Conservation (phyloP, 345 rosid species). For the Conringia planisiliqua region DNA sequence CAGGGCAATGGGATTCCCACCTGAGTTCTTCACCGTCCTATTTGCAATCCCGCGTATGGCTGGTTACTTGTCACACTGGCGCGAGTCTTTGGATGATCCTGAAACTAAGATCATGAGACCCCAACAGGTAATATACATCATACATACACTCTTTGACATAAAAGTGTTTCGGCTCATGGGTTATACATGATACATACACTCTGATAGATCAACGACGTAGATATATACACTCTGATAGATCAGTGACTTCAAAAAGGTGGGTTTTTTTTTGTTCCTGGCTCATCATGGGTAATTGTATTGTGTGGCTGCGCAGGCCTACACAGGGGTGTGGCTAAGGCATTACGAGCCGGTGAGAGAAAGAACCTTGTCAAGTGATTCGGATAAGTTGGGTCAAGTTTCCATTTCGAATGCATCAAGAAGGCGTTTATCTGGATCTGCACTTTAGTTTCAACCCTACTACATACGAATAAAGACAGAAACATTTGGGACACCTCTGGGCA, state of each 20-base stretch:
- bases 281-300: background rate
- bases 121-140: conserved; percentile 60
- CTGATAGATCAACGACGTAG: background rate
- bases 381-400: conserved; percentile 61
- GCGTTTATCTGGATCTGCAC: conserved; percentile 69
- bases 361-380: conserved; percentile 34
- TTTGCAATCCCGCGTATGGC: conserved; percentile 98
- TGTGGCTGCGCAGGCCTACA: conserved; percentile 59
- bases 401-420: conserved; percentile 86
- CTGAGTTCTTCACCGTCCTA: conserved; percentile 92
- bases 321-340: conserved; percentile 83
- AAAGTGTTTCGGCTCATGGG: background rate
- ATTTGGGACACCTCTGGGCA: conserved; percentile 7
- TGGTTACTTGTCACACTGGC: conserved; percentile 94
- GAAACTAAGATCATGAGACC: conserved; percentile 99
- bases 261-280: background rate
- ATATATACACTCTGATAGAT: background rate
- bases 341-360: conserved; percentile 67
- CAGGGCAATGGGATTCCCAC: conserved; percentile 99
- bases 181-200: background rate
- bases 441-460: conserved; percentile 21
- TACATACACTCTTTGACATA: background rate
- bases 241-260: background rate
- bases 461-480: conserved; percentile 3
- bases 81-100: conserved; percentile 92